Percentiles rank a stretch among this genome's conserved stretches.
Conservation (phyloP, 345 rosid species). For the Brassica nigra region DNA sequence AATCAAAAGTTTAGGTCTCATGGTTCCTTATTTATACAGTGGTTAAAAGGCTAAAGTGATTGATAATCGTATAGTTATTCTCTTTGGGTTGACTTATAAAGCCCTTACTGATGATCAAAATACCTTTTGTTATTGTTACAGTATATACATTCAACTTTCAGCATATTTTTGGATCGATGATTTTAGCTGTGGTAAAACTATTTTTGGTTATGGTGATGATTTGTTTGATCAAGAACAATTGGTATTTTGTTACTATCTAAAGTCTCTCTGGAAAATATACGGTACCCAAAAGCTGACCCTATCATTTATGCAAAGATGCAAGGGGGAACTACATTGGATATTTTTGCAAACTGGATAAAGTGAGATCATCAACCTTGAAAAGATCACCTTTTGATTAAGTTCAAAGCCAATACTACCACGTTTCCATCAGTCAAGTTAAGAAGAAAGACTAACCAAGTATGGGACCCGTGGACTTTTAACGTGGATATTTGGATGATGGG, state of each 20-base stretch:
- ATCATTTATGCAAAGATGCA: background rate
- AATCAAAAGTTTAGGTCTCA: background rate
- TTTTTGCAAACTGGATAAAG: background rate
- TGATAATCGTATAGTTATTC: too few species aligned
- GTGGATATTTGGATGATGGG: background rate
- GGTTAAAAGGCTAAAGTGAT: background rate
- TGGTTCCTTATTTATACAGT: background rate
- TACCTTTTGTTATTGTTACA: background rate
- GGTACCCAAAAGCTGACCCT: background rate
- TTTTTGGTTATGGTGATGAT: background rate
- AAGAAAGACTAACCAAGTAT: background rate
- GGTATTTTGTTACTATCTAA: background rate
- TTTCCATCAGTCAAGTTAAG: background rate
- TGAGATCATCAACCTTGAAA: background rate
- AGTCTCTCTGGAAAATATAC: background rate
- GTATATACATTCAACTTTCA: background rate
- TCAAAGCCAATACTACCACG: background rate
- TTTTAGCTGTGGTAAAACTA: background rate
- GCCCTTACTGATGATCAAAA: slow-evolving; percentile 31
- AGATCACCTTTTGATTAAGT: too few species aligned
- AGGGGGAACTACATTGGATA: background rate
- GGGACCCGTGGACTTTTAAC: background rate
- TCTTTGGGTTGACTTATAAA: slow-evolving; percentile 25
- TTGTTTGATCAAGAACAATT: background rate
- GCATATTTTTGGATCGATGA: background rate